Percentiles rank a stretch among this genome's conserved stretches.
Evolutionary conservation across 225 moss, liverwort and hornwort species (phyloP).

Genomic region (Sphagnum tenellum): DNA sequence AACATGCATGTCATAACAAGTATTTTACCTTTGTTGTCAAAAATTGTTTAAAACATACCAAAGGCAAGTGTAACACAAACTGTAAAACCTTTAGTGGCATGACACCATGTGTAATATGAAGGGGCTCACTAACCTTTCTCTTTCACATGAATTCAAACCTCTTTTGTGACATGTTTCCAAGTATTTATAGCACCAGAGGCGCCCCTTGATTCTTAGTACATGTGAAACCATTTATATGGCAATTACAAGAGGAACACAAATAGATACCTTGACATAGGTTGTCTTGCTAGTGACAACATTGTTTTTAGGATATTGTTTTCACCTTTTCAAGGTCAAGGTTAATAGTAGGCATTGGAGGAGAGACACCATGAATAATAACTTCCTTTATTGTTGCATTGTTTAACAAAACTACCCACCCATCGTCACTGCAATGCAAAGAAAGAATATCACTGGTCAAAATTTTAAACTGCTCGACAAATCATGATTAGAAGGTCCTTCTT

Average conservation of each 20-base stretch:
- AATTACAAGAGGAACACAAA: too few relatives aligned
- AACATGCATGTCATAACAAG: not conserved
- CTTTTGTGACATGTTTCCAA: slow-evolving; percentile 97
- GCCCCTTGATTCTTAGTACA: not conserved
- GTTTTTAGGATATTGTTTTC: not conserved
- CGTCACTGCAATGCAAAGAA: slow-evolving; percentile 67
- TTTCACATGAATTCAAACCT: slow-evolving; percentile 63
- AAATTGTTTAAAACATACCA: slow-evolving; percentile 89
- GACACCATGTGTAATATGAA: slow-evolving; percentile 80
- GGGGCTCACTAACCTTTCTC: slow-evolving; percentile 44
- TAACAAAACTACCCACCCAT: slow-evolving; percentile 73
- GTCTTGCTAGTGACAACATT: not conserved
- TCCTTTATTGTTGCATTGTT: slow-evolving; percentile 65
- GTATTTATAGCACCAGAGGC: slow-evolving; percentile 34
- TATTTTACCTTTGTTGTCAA: slow-evolving; percentile 74
- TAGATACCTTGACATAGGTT: too few relatives aligned
- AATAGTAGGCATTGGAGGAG: slow-evolving; percentile 76
- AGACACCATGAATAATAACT: slow-evolving; percentile 52
- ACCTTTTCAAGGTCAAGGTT: slow-evolving; percentile 98
- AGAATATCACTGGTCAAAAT: too few relatives aligned
- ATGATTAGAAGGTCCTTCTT: too few relatives aligned
- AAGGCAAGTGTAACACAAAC: slow-evolving; percentile 84
- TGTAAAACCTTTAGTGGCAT: slow-evolving; percentile 67
- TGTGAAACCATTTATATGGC: not conserved
- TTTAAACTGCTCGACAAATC: too few relatives aligned